Base-by-base conservation (phyloP, 306 rosid species). In the Quercus variabilis region DNA sequence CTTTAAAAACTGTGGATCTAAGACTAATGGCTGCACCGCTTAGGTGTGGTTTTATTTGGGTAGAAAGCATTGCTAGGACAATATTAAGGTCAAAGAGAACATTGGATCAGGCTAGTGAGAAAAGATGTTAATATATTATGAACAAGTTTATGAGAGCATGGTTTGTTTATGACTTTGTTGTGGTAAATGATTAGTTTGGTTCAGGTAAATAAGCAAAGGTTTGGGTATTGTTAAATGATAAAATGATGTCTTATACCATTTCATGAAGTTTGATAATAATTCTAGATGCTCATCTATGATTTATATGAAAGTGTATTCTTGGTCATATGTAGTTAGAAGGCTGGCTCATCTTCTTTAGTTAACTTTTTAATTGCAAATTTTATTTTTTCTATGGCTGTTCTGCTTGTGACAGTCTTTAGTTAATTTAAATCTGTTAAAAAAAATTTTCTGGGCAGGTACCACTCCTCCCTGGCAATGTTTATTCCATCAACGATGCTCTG, bases 401-500 rank as follows among this genome's bases (percentile, higher is more conserved):
- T 3, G 14, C 2, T 30, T 7, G 4, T 64, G 72, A 67, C 38
- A 19, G 2, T 19, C 51, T 49, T 58, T 6, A 69, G 56, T 82
- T 71, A 67, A 28, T 76, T 49, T 78, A 76, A 71, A 62, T 65
- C 46, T 33, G 59, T 72, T 71, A 7, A 31, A 33, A 2, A 38
- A 38, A 8, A 28, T 63, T 49, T 74, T 75, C 43, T 78, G 55
- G 54, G 17, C 71, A 95, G 99, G 95, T 95, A 51, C 91, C 93
- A 0, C 90, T 95, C 78, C 94, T 80, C 38, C 38, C 91, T 0
- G 92, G 88, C 31, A 83, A 93, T 28, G 87, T 91, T 71, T 90
- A 93, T 73, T 93, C 94, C 51, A 95, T 95, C 79, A 90, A 93
- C 6, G 98, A 93, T 74, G 71, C 97, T 12, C 91, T 95, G 20